phyloP scores from a whole-genome alignment of 768 basidiomycete species.

The Suillus tomentosus region DNA sequence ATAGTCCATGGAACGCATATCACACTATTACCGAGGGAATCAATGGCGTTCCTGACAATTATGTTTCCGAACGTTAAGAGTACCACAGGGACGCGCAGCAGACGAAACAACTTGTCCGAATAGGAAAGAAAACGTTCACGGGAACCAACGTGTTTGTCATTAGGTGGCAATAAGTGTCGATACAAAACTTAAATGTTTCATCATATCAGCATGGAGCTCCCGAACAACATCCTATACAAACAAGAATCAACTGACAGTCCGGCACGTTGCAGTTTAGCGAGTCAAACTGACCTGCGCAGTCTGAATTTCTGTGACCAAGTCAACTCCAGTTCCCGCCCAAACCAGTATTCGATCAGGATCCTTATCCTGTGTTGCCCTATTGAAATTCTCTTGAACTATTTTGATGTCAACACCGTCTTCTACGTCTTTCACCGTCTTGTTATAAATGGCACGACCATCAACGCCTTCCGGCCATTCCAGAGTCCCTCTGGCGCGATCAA shows the following conservation, averaged over 20 bases:
- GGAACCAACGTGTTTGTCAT: slow-evolving; percentile 6
- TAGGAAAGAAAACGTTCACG: slow-evolving; percentile 6
- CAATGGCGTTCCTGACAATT: not conserved
- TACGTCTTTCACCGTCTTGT: slow-evolving; percentile 58
- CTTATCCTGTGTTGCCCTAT: slow-evolving; percentile 43
- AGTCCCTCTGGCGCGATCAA: slow-evolving; percentile 58
- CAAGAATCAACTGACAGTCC: slow-evolving; percentile 12
- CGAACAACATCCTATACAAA: slow-evolving; percentile 51
- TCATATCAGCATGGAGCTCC: slow-evolving; percentile 53
- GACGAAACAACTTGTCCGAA: slow-evolving; percentile 1
- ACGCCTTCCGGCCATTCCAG: slow-evolving; percentile 61
- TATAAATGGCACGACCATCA: slow-evolving; percentile 52
- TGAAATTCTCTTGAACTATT: slow-evolving; percentile 45
- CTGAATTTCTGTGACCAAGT: slow-evolving; percentile 50
- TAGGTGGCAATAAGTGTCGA: slow-evolving; percentile 27
- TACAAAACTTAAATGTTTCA: slow-evolving; percentile 35
- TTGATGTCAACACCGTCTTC: slow-evolving; percentile 49
- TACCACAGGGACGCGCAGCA: slow-evolving; percentile 6
- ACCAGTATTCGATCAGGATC: slow-evolving; percentile 56
- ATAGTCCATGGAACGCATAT: slow-evolving; percentile 15
- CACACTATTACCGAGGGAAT: slow-evolving; percentile 10
- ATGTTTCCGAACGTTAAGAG: not conserved
- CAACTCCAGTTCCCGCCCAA: slow-evolving; percentile 73
- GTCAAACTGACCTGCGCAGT: slow-evolving; percentile 39
- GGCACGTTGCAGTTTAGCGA: slow-evolving; percentile 8